Base-by-base conservation (phyloP, 768 basidiomycete species). In the Boletus vermiculosoides region DNA sequence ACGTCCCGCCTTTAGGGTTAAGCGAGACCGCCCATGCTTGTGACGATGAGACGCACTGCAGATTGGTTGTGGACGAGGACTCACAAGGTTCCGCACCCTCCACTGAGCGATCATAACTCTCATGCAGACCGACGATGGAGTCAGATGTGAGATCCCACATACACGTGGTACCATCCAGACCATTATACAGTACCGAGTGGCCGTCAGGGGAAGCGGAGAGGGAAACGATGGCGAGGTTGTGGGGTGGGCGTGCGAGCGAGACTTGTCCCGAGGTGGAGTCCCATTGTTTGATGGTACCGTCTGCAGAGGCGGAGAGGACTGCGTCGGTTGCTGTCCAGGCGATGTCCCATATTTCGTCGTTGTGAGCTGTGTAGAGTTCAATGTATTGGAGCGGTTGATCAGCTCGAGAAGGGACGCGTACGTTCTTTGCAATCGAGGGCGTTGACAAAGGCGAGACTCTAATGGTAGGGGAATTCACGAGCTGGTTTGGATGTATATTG, bases 21-120 rank as follows among this genome's bases (percentile, higher is more conserved):
- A 97, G 71, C 13, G 93, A 92, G 13, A 92, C 84, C 0, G 87
- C 85, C 89, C 90, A 97, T 13, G 93, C 94, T 88, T 55, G 33
- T 39, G 42, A 18, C 23, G 47, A 50, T 39, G 33, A 52, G 16
- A 56, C 3, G 18, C 16, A 16, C 31, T n/a, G 56, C 44, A 22
- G 16, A 45, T 7, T 52, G 10, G 36, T 45, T 13, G 30, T 18
- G 39, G 56, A 45, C 23, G 20, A 45, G 37, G 18, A 80, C 85
- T 73, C 66, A 92, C 92, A 84, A 61, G 86, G 85, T 66, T 90
- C 90, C 23, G 81, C 77, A 52, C 71, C 67, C 16, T 80, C 83
- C 12, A 79, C 79, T 5, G 78, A 78, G 45, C 85, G 77, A 47
- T 77, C 78, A 64, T 83, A 94, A 60, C 90, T 94, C 70, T 94